phyloP scores from a whole-genome alignment of 306 rosid genomes.

The Leucaena leucocephala region DNA sequence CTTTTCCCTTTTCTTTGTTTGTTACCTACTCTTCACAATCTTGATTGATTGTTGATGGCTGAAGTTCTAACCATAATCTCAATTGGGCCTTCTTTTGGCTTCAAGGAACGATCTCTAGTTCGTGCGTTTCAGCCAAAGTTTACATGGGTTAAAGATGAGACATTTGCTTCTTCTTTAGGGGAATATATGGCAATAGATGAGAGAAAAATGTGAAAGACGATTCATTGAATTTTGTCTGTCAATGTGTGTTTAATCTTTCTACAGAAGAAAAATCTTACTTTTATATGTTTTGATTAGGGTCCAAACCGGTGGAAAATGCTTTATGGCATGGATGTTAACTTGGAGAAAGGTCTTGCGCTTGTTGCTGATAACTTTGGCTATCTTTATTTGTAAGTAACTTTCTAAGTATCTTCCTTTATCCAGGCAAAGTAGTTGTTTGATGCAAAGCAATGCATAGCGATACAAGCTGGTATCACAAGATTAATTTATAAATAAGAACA shows the following conservation, averaged over 20 bases:
- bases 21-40: background rate
- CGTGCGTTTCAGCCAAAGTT: background rate
- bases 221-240: conserved; percentile 8
- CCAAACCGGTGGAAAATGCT: conserved; percentile 80
- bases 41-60: conserved; percentile 18
- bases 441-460: background rate
- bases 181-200: background rate
- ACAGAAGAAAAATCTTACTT: conserved; percentile 6
- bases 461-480: conserved; percentile 3
- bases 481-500: background rate
- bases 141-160: background rate
- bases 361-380: conserved; percentile 88
- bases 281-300: conserved; percentile 58
- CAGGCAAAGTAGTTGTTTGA: background rate
- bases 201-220: background rate
- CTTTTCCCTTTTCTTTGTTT: conserved; percentile 16
- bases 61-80: background rate
- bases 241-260: conserved; percentile 9
- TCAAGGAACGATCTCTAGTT: conserved; percentile 15
- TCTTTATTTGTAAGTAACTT: conserved; percentile 68
- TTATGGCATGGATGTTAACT: conserved; percentile 94
- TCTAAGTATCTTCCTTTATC: background rate
- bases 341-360: conserved; percentile 71
- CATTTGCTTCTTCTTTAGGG: conserved; percentile 1
- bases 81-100: conserved; percentile 5